Evolutionary conservation across 371 early-diverging fungal species (phyloP), one percentile per base, ranked within the genome.

Genomic region (Catenaria anguillulae): DNA sequence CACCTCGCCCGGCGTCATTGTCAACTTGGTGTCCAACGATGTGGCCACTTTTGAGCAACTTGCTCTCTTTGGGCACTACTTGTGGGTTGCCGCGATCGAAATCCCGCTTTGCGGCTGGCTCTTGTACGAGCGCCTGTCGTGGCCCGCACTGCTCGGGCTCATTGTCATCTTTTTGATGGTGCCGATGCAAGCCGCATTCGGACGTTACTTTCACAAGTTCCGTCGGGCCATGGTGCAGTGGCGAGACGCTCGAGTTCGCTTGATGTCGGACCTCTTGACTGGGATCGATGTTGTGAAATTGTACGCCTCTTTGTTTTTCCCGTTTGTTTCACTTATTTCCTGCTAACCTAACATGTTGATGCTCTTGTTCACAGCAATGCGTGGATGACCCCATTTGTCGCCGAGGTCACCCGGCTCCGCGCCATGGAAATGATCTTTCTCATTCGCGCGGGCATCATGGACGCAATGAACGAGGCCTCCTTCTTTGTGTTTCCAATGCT

Each of bases 171-270:
- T 24, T 26, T 2, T 35, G 29, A 15, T 58, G 36, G 17, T 58
- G 17, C 37, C 33, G 17, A n/a, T 34, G 43, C 58, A 58, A 21
- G 6, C 8, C 15, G 10, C 17, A 36, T 58, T 58, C 31, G 58
- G 35, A 1, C 8, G 19, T 10, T 15, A 24, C 8, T 58, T 58
- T 17, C 24, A 24, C 15, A 35, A 36, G 33, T 59, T 72, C 24
- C 60, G 79, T 17, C 67, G 64, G 34, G 40, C 43, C 19, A 63
- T 66, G 31, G 71, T 73, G 26, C 23, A n/a, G 2, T 63, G 55
- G 56, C 64, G 76, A 2, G 79, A 78, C 58, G 73, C 74, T 4
- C 66, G 76, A 19, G 71, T 78, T 63, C 71, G 71, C 56, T 67
- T 56, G 45, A 54, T 77, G 43, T 63, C 67, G 1, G 77, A 78